A percentile compares a stretch with the other conserved stretches of the same genome.
Conservation (phyloP, 2,329 filamentous ascomycete species). For the Colletotrichum coccodes region DNA sequence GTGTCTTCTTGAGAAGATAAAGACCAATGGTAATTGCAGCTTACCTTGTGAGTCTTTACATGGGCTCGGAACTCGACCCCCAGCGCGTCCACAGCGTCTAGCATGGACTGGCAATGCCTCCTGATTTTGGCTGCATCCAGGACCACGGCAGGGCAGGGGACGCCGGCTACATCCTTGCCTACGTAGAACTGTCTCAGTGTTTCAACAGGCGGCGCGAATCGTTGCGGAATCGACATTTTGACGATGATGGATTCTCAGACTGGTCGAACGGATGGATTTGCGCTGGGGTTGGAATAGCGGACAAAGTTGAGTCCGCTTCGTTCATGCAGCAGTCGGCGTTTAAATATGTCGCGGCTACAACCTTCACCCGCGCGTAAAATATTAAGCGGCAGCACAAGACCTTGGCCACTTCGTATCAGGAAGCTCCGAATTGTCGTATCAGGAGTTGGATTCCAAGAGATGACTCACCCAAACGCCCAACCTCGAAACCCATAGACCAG, state of each 20-base stretch:
- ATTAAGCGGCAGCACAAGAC: neutral
- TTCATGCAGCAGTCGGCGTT: neutral
- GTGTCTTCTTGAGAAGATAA: too few species aligned
- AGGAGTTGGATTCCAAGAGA: neutral
- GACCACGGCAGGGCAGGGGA: slow-evolving; percentile 66
- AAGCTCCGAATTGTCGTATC: too few species aligned
- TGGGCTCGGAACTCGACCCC: slow-evolving; percentile 68
- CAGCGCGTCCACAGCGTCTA: slow-evolving; percentile 57
- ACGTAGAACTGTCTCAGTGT: slow-evolving; percentile 39
- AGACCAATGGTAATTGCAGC: neutral
- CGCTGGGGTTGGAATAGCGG: neutral
- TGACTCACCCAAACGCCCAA: neutral
- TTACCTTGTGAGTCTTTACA: slow-evolving; percentile 74
- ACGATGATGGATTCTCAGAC: neutral
- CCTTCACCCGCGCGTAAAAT: neutral
- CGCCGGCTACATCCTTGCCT: slow-evolving; percentile 36
- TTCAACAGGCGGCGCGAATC: slow-evolving; percentile 9
- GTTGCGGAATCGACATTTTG: slow-evolving; percentile 38
- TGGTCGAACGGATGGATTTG: neutral
- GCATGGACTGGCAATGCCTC: slow-evolving; percentile 67
- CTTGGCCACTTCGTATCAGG: neutral
- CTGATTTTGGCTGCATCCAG: slow-evolving; percentile 64
- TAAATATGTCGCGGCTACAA: neutral
- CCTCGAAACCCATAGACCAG: neutral
- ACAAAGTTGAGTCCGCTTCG: neutral